A percentile compares a stretch with the other conserved stretches of the same genome.
Evolutionary conservation across 495 filamentous ascomycete genomes (phyloP).

Genomic region (Tetracladium marchalianum): DNA sequence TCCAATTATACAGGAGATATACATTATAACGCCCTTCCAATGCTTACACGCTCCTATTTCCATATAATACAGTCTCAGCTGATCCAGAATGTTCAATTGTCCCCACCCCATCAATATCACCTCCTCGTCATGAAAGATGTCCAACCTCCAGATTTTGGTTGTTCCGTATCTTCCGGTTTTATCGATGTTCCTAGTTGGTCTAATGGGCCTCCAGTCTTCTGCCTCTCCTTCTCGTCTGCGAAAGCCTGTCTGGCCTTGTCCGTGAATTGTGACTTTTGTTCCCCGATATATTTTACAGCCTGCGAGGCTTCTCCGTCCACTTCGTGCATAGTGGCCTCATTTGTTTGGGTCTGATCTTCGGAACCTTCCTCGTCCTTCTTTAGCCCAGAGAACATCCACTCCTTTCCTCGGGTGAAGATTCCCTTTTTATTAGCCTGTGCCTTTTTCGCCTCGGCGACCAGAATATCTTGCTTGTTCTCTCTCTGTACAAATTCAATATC

Average conservation of each 20-base stretch:
- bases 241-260: slow-evolving; percentile 36
- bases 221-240: slow-evolving; percentile 37
- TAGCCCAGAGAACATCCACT: slow-evolving; percentile 29
- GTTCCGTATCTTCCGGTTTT: slow-evolving; percentile 3
- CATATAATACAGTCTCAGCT: slow-evolving; percentile 18
- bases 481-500: slow-evolving; percentile 46
- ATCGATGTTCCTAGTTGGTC: slow-evolving; percentile 29
- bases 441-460: slow-evolving; percentile 27
- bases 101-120: slow-evolving; percentile 3
- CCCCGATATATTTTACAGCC: slow-evolving; percentile 27
- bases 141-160: slow-evolving; percentile 17
- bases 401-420: slow-evolving; percentile 26
- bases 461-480: slow-evolving; percentile 36
- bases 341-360: slow-evolving; percentile 24
- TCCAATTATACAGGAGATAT: slow-evolving; percentile 1
- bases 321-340: slow-evolving; percentile 27
- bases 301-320: slow-evolving; percentile 28
- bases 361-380: slow-evolving; percentile 36
- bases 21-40: slow-evolving; percentile 13
- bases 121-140: slow-evolving; percentile 14
- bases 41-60: slow-evolving; percentile 12
- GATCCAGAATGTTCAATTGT: slow-evolving; percentile 5
- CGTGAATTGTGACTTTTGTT: slow-evolving; percentile 17
- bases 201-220: slow-evolving; percentile 36
- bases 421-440: slow-evolving; percentile 28